Evolutionary conservation across 106 monocot genomes (phyloP).

Genomic region (Dactylorhiza incarnata): DNA sequence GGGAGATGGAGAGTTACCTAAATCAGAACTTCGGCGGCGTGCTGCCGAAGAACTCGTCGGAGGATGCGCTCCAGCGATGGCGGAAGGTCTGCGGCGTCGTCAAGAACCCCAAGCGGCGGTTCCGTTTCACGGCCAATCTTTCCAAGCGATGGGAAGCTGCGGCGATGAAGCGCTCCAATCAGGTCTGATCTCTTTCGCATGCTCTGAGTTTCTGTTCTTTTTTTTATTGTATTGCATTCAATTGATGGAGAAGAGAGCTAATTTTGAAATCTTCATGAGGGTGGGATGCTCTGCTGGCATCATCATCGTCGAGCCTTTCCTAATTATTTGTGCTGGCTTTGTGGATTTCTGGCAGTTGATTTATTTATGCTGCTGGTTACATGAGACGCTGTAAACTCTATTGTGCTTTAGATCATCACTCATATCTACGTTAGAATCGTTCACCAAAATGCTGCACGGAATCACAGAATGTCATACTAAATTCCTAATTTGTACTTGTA

Average conservation of each 20-base stretch:
- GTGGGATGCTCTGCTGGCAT: not conserved
- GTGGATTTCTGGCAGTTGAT: too few relatives aligned
- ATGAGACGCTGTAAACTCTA: too few relatives aligned
- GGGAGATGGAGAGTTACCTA: constrained; percentile 77
- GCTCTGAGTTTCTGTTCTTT: not conserved
- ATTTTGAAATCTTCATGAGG: not conserved
- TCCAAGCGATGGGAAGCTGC: constrained; percentile 71
- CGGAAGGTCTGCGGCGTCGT: constrained; percentile 65
- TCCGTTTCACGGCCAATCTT: constrained; percentile 89
- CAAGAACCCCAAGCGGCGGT: constrained; percentile 92
- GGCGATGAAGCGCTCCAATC: constrained; percentile 78
- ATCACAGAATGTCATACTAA: too few relatives aligned
- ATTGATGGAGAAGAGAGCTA: not conserved
- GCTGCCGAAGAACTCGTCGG: constrained; percentile 80
- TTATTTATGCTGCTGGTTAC: too few relatives aligned
- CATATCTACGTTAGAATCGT: too few relatives aligned
- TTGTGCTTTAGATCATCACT: too few relatives aligned
- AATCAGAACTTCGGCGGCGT: constrained; percentile 78
- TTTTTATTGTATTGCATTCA: not conserved
- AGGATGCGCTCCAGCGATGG: constrained; percentile 79
- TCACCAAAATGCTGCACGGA: too few relatives aligned
- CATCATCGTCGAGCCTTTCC: not conserved
- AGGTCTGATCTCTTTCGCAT: constrained; percentile 23
- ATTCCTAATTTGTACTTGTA: too few relatives aligned
- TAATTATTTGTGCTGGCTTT: not conserved